Evolutionary conservation across 75 land plant genomes (phyloP), one percentile per base, ranked within the genome.

Genomic region (Cryptomeria japonica): DNA sequence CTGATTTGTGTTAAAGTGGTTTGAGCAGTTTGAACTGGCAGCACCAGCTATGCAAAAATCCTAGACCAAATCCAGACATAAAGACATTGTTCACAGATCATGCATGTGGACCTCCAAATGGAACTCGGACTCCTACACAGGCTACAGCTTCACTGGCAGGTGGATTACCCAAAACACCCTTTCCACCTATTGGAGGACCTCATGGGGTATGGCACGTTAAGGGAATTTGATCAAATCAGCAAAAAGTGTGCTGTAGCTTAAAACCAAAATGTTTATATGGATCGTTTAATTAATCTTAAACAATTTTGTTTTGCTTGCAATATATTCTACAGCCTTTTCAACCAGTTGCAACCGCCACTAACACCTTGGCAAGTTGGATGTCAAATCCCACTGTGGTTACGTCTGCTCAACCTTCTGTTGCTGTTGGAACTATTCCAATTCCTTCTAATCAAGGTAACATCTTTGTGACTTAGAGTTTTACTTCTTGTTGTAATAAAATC

Each of bases 281-380:
- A 76, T 87, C 77, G 15, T 49, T 34, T 75, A 15, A 47, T 79
- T 31, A 46, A 76, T 44, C 64, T 51, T 32, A 77, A 77, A 80
- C 77, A 6, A 44, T 73, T 79, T 11, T 86, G 55, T 42, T 89
- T 56, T 90, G 55, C 36, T 76, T 39, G 80, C 25, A 79, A 75
- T 34, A 56, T 85, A 37, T 75, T 82, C 31, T 89, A 79, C 94
- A 95, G 96, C 95, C 96, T 34, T 93, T 94, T 84, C 97, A 93
- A 86, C 91, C 95, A 55, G 56, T 91, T 79, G 89, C 93, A 86
- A 87, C 93, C 73, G 90, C 97, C 76, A 90, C 96, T 55, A 92
- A 88, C 91, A 92, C 96, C 85, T 90, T 96, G 90, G 95, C 94
- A 47, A 95, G 96, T 49, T 96, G 98, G 98, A 96, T 96, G 98